Conservation (phyloP, 768 basidiomycete species). For the Russula compacta region DNA sequence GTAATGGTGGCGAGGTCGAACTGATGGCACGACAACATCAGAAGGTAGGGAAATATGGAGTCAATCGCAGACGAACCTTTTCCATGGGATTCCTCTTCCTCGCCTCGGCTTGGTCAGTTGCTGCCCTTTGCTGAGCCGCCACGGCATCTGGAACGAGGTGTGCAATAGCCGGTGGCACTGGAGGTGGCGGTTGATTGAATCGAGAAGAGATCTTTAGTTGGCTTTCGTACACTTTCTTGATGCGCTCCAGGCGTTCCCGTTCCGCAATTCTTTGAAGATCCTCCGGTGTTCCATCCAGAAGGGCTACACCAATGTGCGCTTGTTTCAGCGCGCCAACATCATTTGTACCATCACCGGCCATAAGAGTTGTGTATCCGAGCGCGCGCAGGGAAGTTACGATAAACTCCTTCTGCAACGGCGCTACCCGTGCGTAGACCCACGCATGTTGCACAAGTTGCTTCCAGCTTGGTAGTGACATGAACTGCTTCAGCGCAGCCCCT, state of each 20-base stretch:
- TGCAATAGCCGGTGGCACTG: slow-evolving; percentile 82
- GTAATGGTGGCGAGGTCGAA: slow-evolving; percentile 76
- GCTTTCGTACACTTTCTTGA: slow-evolving; percentile 96
- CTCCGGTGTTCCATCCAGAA: slow-evolving; percentile 84
- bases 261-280: slow-evolving; percentile 93
- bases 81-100: slow-evolving; percentile 83
- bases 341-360: slow-evolving; percentile 99
- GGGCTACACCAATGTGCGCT: slow-evolving; percentile 92
- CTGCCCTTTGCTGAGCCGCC: slow-evolving; percentile 76
- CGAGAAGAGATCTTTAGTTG: slow-evolving; percentile 84
- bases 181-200: slow-evolving; percentile 90
- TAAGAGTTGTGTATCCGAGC: slow-evolving; percentile 86
- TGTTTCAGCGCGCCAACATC: slow-evolving; percentile 98
- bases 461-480: slow-evolving; percentile 62
- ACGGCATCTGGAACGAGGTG: slow-evolving; percentile 87
- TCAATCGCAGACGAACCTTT: slow-evolving; percentile 45
- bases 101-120: slow-evolving; percentile 51
- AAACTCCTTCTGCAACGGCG: slow-evolving; percentile 90
- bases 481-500: slow-evolving; percentile 87
- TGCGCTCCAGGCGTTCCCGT: slow-evolving; percentile 76
- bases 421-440: slow-evolving; percentile 98
- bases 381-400: slow-evolving; percentile 86
- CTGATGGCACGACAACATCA: slow-evolving; percentile 29
- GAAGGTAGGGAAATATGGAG: not conserved
- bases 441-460: slow-evolving; percentile 82